Percentiles rank a stretch among this genome's conserved stretches.
phyloP scores from a whole-genome alignment of 805 yeast genomes.

The Wickerhamiella spandovensis region DNA sequence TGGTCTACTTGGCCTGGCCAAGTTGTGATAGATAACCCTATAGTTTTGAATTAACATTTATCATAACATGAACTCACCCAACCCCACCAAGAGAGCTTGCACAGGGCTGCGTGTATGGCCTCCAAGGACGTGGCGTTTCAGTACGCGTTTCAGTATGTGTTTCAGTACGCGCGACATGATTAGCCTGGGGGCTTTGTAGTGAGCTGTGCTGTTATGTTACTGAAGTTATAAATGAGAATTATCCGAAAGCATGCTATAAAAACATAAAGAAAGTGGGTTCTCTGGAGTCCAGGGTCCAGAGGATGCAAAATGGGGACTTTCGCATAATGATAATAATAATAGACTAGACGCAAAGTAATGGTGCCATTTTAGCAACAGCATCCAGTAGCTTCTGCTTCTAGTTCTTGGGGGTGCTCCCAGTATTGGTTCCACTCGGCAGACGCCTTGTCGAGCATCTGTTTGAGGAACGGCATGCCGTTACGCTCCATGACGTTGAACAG shows the following conservation, averaged over 20 bases:
- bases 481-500: constrained; percentile 38
- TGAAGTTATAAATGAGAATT: not conserved
- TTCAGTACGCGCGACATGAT: no score
- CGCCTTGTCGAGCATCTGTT: not conserved
- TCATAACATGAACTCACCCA: no score
- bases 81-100: no score
- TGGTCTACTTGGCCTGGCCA: not conserved
- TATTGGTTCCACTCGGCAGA: not conserved
- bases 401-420: not conserved
- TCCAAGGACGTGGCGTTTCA: no score
- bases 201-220: no score
- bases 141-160: no score
- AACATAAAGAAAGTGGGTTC: not conserved
- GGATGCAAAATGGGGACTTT: not conserved
- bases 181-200: no score
- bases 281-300: not conserved
- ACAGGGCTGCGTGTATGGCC: no score
- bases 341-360: not conserved
- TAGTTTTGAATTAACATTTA: not conserved
- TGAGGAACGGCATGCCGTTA: not conserved
- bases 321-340: not conserved
- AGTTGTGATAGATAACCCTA: not conserved
- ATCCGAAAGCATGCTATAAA: not conserved
- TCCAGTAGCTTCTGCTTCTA: not conserved
- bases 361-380: not conserved